These are phyloP conservation scores for Raffaelea ambrosiae DNA, from an alignment of 2,329 filamentous ascomycete species.

Conservation along the genomic window DNA sequence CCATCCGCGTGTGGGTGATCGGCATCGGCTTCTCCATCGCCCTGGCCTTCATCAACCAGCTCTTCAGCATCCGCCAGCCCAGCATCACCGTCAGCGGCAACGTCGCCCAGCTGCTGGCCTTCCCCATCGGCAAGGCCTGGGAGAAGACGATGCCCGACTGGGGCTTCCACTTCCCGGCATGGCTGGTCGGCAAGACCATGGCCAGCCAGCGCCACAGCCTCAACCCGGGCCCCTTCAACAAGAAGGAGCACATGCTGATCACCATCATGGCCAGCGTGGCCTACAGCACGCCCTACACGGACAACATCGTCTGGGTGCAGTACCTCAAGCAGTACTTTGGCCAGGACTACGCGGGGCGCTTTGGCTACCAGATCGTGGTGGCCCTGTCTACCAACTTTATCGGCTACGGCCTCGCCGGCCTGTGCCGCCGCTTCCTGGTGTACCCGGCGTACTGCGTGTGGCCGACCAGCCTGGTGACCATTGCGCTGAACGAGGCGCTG, in stretches of 20 bases:
- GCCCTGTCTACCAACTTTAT: slow-evolving; percentile 44
- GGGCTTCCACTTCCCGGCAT: slow-evolving; percentile 33
- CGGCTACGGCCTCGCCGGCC: slow-evolving; percentile 44
- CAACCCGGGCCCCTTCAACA: slow-evolving; percentile 48
- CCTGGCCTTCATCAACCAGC: slow-evolving; percentile 45
- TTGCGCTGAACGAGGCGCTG: slow-evolving; percentile 35
- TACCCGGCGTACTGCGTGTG: slow-evolving; percentile 43
- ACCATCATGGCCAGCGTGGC: slow-evolving; percentile 55
- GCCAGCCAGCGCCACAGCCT: no score
- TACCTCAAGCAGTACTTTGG: slow-evolving; percentile 11
- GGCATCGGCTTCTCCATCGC: slow-evolving; percentile 41
- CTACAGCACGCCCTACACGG: slow-evolving; percentile 37
- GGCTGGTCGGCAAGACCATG: slow-evolving; percentile 30
- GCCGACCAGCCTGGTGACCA: slow-evolving; percentile 37
- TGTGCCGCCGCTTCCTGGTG: slow-evolving; percentile 40
- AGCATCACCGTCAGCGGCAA: slow-evolving; percentile 45
- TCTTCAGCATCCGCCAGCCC: slow-evolving; percentile 49
- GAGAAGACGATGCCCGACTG: slow-evolving; percentile 42
- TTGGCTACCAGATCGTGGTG: slow-evolving; percentile 40
- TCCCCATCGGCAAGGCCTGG: slow-evolving; percentile 41
- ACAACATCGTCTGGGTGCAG: slow-evolving; percentile 43
- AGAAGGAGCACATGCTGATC: slow-evolving; percentile 52
- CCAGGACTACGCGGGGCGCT: slow-evolving; percentile 28
- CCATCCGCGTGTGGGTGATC: slow-evolving; percentile 45
- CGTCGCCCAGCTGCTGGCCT: slow-evolving; percentile 48